phyloP scores from a whole-genome alignment of 1,284 basidiomycete species.

The Ustilago esculenta region DNA sequence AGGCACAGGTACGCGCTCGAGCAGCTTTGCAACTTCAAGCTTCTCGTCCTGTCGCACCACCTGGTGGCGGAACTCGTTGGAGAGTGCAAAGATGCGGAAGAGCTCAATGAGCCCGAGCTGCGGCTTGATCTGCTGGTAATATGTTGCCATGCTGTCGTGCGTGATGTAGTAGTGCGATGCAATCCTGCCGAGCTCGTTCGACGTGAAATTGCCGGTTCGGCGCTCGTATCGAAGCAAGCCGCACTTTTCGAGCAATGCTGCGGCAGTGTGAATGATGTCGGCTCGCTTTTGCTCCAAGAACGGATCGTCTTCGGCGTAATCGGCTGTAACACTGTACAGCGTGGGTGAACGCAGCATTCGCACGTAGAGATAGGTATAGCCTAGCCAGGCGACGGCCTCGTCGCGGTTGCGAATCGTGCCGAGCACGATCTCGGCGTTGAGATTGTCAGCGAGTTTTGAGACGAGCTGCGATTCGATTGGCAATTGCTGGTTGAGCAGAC shows the following conservation, averaged over 20 bases:
- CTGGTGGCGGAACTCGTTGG: slow-evolving; percentile 94
- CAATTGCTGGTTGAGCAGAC: slow-evolving; percentile 65
- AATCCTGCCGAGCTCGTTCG: slow-evolving; percentile 79
- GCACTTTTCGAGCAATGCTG: slow-evolving; percentile 91
- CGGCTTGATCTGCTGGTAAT: slow-evolving; percentile 91
- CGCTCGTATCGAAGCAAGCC: slow-evolving; percentile 94
- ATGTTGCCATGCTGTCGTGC: slow-evolving; percentile 93
- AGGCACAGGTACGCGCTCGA: slow-evolving; percentile 95
- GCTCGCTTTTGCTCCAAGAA: slow-evolving; percentile 89
- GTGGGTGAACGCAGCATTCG: slow-evolving; percentile 91
- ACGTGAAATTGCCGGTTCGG: slow-evolving; percentile 81
- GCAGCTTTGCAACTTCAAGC: slow-evolving; percentile 83
- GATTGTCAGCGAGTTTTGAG: slow-evolving; percentile 88
- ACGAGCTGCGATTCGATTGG: slow-evolving; percentile 98
- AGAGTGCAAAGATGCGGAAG: slow-evolving; percentile 94
- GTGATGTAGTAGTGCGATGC: slow-evolving; percentile 97
- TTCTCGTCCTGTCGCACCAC: slow-evolving; percentile 73
- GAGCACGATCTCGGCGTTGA: slow-evolving; percentile 97
- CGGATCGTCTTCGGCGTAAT: slow-evolving; percentile 87
- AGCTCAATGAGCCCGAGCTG: slow-evolving; percentile 89
- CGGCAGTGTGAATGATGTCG: slow-evolving; percentile 93
- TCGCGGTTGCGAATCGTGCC: slow-evolving; percentile 91
- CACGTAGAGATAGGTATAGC: slow-evolving; percentile 75
- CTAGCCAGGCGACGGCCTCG: slow-evolving; percentile 92
- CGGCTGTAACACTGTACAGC: slow-evolving; percentile 87